Base-by-base conservation (phyloP, 139 green algal genomes). In the Micractinium conductrix region DNA sequence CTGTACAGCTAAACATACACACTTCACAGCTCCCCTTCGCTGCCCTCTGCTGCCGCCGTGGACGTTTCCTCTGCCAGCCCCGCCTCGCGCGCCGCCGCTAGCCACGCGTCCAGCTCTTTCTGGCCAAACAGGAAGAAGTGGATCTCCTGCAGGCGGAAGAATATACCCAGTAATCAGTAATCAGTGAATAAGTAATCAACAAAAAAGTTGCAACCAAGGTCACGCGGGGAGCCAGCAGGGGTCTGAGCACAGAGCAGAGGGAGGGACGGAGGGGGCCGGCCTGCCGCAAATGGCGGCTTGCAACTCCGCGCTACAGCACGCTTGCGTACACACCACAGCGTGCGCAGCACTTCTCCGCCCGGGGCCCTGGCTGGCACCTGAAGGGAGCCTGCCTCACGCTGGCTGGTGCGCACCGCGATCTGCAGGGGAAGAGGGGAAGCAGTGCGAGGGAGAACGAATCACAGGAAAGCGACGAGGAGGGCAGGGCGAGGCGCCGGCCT, bases 121-220 rank as follows among this genome's bases (percentile, higher is more conserved):
- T 82, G 14, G 24, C 67, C 76, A 45, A 94, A 94, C 73, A 97
- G 86, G 53, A 96, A 88, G 86, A 96, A 97, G 74, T 93, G 88
- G 0, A 97, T 85, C 78, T 97, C 92, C 40, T 82, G 42, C 28
- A 97, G 38, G 1, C n/a, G n/a, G n/a, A n/a, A n/a, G n/a, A n/a
- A n/a, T n/a, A n/a, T n/a, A n/a, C n/a, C n/a, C n/a, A n/a, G n/a
- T n/a, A n/a, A n/a, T n/a, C n/a, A n/a, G n/a, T n/a, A n/a, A n/a
- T n/a, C n/a, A n/a, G n/a, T n/a, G n/a, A n/a, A n/a, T n/a, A n/a
- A n/a, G n/a, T n/a, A n/a, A n/a, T n/a, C n/a, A n/a, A n/a, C n/a
- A n/a, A n/a, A n/a, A n/a, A n/a, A n/a, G n/a, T n/a, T n/a, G n/a
- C n/a, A n/a, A n/a, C n/a, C n/a, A n/a, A n/a, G n/a, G n/a, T n/a